Evolutionary conservation across 1,284 basidiomycete genomes (phyloP).

Genomic region (Tilletiaria anomala): DNA sequence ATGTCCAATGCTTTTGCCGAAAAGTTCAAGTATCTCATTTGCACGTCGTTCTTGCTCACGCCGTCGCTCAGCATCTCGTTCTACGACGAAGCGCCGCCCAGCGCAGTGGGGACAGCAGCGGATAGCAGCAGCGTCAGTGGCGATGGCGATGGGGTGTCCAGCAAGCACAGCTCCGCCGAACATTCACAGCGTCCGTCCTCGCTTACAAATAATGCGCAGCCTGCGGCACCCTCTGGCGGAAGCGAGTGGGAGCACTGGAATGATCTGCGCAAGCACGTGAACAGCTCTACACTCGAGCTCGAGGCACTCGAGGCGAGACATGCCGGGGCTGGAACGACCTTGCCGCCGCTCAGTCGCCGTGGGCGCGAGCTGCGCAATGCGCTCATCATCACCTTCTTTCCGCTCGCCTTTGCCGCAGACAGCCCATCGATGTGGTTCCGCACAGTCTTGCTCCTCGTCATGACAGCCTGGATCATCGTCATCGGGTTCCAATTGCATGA

Average conservation of each 20-base stretch:
- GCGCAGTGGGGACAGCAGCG: too few relatives aligned
- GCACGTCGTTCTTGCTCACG: constrained; percentile 33
- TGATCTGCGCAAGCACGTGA: not conserved
- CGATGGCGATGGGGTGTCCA: too few relatives aligned
- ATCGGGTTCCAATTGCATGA: constrained; percentile 4
- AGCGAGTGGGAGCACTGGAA: not conserved
- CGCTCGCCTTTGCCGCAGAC: constrained; percentile 8
- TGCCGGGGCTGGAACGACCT: too few relatives aligned
- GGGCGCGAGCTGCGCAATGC: constrained; percentile 9
- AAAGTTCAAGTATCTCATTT: constrained; percentile 30
- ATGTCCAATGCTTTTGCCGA: constrained; percentile 26
- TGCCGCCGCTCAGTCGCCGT: constrained; percentile 7
- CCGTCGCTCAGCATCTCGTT: constrained; percentile 31
- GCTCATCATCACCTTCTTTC: constrained; percentile 4
- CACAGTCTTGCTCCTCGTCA: constrained; percentile 5
- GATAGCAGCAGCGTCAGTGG: too few relatives aligned
- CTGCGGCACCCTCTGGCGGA: too few relatives aligned
- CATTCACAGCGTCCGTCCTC: not conserved
- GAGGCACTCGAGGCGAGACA: not conserved
- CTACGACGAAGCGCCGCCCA: constrained; percentile 13
- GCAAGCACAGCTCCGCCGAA: too few relatives aligned
- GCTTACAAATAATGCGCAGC: too few relatives aligned
- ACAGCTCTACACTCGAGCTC: not conserved
- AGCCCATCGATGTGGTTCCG: constrained; percentile 10
- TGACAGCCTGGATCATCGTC: constrained; percentile 8